phyloP scores from a whole-genome alignment of 306 rosid genomes.

The Rubus idaeus region DNA sequence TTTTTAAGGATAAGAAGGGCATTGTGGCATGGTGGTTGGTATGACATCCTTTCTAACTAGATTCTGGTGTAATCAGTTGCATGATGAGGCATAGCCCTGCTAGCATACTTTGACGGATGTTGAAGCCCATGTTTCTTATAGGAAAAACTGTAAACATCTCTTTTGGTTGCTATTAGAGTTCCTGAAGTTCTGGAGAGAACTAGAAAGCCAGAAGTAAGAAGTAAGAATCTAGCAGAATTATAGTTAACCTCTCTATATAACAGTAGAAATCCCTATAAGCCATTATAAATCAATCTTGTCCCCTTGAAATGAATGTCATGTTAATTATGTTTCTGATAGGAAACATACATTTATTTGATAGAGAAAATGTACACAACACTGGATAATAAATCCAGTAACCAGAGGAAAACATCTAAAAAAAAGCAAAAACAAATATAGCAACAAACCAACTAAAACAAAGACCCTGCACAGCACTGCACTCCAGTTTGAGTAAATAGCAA shows the following conservation, averaged over 20 bases:
- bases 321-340: not conserved
- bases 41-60: not conserved
- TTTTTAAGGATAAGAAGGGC: not conserved
- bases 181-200: too few relatives aligned
- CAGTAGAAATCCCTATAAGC: not conserved
- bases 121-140: not conserved
- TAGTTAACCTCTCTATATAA: not conserved
- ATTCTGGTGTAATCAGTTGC: not conserved
- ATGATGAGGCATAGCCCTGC: not conserved
- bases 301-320: not conserved
- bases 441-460: not conserved
- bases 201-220: not conserved
- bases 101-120: not conserved
- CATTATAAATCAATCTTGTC: not conserved
- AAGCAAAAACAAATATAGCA: not conserved
- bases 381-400: not conserved
- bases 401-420: not conserved
- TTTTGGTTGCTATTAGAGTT: not conserved
- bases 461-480: not conserved
- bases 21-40: not conserved
- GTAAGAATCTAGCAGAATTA: not conserved
- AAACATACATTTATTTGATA: not conserved
- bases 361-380: not conserved
- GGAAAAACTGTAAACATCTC: not conserved
- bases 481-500: not conserved